Evolutionary conservation across 2,329 filamentous ascomycete species (phyloP), one percentile per base, ranked within the genome.

Genomic region (Apiospora marii): DNA sequence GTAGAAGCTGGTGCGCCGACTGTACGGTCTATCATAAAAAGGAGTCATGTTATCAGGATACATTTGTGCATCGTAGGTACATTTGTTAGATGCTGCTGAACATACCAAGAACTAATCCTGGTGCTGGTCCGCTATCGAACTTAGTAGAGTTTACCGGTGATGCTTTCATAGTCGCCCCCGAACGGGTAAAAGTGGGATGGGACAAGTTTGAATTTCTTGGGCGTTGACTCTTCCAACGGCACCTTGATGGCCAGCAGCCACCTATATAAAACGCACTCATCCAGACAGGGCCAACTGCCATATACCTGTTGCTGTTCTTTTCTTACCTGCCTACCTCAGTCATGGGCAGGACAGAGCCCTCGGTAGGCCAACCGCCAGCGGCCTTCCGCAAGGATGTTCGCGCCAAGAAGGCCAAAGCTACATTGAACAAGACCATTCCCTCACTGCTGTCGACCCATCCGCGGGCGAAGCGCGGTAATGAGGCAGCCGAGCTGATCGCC

Each of bases 391-490:
- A 78, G 58, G 80, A 81, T 69, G 79, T 76, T 12, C 83, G 87
- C 19, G 85, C 87, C 0, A 90, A 90, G 76, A 83, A 84, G 72
- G 89, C 89, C 43, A 87, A 86, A 70, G 83, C 87, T 12, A 90
- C 90, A 3, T 80, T 91, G 73, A 90, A 91, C 79, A 88, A 87
- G 76, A 83, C 85, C n/a, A 87, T 92, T 14, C 90, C 90, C 1
- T 82, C 87, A 0, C 81, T 91, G 12, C 81, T 92, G 1, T 80
- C 84, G 0, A 84, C 86, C 2, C 87, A 89, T 75, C 82, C 88
- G 19, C 85, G 88, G 69, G 90, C 90, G 0, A 85, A 85, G n/a
- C 83, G 83, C 64, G 90, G 90, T 0, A 82, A 88, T 43, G 85
- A 90, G 1, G 79, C 82, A 0, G 85, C 87, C 1, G 86, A 90